Evolutionary conservation across 2,329 filamentous ascomycete genomes (phyloP), one percentile per base, ranked within the genome.

Genomic region (Didymella segeticola): DNA sequence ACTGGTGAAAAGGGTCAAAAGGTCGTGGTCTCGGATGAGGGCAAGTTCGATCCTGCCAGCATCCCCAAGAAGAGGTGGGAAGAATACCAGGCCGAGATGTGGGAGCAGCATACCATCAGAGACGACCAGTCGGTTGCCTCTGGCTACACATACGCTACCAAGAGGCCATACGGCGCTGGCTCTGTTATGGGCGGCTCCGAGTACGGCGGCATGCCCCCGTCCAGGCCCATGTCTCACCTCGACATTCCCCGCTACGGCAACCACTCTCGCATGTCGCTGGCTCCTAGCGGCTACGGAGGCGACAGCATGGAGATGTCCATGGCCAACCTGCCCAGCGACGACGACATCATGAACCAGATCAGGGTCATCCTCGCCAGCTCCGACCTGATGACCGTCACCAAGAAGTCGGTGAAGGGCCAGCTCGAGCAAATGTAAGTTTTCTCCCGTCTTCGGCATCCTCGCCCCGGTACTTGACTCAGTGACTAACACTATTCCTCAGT

Each of bases 61-160:
- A 98, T 99, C 63, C 95, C 95, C 17, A 90, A 91, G 79, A 99
- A 98, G 87, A 95, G 90, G 82, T 99, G 95, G 95, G 95, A 99
- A 75, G 95, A 99, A 69, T 99, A 98, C 75, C 95, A 99, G 77
- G 89, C 89, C 59, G 95, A 98, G 82, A 86, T 99, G 37, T 99
- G 93, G 95, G 95, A 99, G 71, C 89, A 90, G 1, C 91, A 96
- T 77, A 96, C 90, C n/a, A 88, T 89, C 56, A 83, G 82, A 42
- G 84, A 87, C 67, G 95, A 99, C 71, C 80, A 87, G 20, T 96
- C 92, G 9, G 93, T 97, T 75, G 79, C 93, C 46, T 97, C 92
- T n/a, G 93, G 93, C 53, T 90, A 91, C 79, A 96, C 90, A 49
- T 99, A 98, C 72, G 93, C 87, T 49, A 99, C 95, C 58, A 96